Percentiles rank a stretch among this genome's conserved stretches.
Conservation (phyloP, 768 basidiomycete genomes). For the Obba rivulosa region DNA sequence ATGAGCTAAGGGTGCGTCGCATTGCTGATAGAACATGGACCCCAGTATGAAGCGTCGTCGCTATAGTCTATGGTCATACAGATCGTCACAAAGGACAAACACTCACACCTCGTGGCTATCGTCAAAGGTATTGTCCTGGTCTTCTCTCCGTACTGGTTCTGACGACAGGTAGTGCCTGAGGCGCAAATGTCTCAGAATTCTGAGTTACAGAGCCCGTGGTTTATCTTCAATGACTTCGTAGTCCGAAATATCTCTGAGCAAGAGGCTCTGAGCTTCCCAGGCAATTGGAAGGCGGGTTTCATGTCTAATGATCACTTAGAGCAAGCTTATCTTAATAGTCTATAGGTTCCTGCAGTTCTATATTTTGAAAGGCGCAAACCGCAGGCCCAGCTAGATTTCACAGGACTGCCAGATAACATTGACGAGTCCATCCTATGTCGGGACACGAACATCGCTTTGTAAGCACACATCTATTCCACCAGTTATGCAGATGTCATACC, state of each 20-base stretch:
- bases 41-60: not conserved
- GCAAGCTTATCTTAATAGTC: not conserved
- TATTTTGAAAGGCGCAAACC: constrained; percentile 78
- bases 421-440: constrained; percentile 73
- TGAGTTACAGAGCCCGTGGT: constrained; percentile 62
- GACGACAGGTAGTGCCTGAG: constrained; percentile 53
- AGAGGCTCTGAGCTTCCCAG: constrained; percentile 84
- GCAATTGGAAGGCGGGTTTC: constrained; percentile 82
- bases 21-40: not conserved
- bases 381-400: constrained; percentile 53
- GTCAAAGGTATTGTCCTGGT: constrained; percentile 57
- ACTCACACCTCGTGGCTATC: constrained; percentile 83
- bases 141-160: not conserved
- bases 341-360: constrained; percentile 81
- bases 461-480: constrained; percentile 23
- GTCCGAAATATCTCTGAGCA: constrained; percentile 81
- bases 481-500: not conserved
- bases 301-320: not conserved
- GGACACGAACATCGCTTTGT: constrained; percentile 89
- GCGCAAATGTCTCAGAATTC: constrained; percentile 36
- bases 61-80: constrained; percentile 76
- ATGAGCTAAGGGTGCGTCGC: constrained; percentile 65
- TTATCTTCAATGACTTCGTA: constrained; percentile 94
- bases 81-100: constrained; percentile 62
- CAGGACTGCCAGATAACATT: constrained; percentile 54